A percentile compares a stretch with the other conserved stretches of the same genome.
These are phyloP conservation scores for Gossypium anomalum DNA, from an alignment of 345 rosid genomes.

Conservation along the genomic window DNA sequence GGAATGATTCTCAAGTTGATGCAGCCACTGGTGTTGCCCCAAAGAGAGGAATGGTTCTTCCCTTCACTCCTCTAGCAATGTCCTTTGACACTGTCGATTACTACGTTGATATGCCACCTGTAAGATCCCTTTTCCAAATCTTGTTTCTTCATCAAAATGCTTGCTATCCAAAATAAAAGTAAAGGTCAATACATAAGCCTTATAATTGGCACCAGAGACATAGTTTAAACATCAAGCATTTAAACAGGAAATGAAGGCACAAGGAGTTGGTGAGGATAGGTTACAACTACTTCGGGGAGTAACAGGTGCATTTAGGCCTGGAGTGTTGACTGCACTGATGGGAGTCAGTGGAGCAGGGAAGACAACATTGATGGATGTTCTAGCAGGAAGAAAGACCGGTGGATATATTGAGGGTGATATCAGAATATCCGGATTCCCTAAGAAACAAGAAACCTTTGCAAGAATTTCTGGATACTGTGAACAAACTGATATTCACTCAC, in stretches of 20 bases:
- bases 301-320: slow-evolving; percentile 87
- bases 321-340: slow-evolving; percentile 88
- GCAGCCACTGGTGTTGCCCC: slow-evolving; percentile 18
- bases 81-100: slow-evolving; percentile 46
- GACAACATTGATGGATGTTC: slow-evolving; percentile 95
- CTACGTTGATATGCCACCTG: slow-evolving; percentile 51
- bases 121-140: slow-evolving; percentile 12
- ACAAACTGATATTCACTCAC: slow-evolving; percentile 85
- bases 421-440: slow-evolving; percentile 74
- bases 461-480: slow-evolving; percentile 94
- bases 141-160: background rate
- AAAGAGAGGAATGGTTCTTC: slow-evolving; percentile 54
- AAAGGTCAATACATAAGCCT: background rate
- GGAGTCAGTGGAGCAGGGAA: slow-evolving; percentile 99
- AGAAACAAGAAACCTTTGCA: slow-evolving; percentile 89
- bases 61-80: slow-evolving; percentile 57
- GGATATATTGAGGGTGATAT: slow-evolving; percentile 88
- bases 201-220: background rate
- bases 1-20: background rate
- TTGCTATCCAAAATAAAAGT: background rate
- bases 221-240: background rate
- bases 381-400: slow-evolving; percentile 88
- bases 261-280: slow-evolving; percentile 66
- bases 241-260: slow-evolving; percentile 78
- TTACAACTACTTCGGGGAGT: slow-evolving; percentile 69